phyloP scores from a whole-genome alignment of 202 grass and related monocot species.

The Zoysia matrella region DNA sequence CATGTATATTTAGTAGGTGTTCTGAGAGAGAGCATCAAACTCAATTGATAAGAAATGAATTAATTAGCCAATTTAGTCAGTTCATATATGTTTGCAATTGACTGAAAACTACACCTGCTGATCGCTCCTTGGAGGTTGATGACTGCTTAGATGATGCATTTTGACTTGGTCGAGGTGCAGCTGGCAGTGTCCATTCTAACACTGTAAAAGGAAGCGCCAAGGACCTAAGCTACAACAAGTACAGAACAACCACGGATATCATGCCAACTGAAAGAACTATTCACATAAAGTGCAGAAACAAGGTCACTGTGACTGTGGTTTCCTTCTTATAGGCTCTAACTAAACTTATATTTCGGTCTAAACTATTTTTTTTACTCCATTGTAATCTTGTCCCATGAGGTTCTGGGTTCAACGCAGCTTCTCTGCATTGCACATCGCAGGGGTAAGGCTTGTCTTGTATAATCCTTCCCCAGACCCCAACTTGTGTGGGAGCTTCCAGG shows the following conservation, averaged over 20 bases:
- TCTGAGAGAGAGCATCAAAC: conserved; percentile 18
- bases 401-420: too few species aligned
- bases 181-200: conserved; percentile 93
- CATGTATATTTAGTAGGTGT: conserved; percentile 2
- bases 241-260: conserved; percentile 44
- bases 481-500: too few species aligned
- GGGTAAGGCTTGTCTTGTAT: too few species aligned
- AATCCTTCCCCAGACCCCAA: too few species aligned
- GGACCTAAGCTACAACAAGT: conserved; percentile 92
- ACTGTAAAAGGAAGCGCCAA: conserved; percentile 99
- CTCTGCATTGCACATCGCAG: too few species aligned
- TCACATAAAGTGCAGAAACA: conserved; percentile 28
- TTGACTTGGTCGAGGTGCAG: conserved; percentile 74
- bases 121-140: conserved; percentile 59
- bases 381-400: background rate
- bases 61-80: conserved; percentile 18
- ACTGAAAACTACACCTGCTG: conserved; percentile 61
- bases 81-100: conserved; percentile 38
- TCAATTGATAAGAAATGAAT: conserved; percentile 27
- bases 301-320: background rate
- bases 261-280: conserved; percentile 37
- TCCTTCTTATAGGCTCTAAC: conserved; percentile 3
- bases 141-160: conserved; percentile 70
- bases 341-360: conserved; percentile 17
- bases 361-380: conserved; percentile 20